Base-by-base conservation (phyloP, 768 basidiomycete genomes). In the Cubamyces sp. region DNA sequence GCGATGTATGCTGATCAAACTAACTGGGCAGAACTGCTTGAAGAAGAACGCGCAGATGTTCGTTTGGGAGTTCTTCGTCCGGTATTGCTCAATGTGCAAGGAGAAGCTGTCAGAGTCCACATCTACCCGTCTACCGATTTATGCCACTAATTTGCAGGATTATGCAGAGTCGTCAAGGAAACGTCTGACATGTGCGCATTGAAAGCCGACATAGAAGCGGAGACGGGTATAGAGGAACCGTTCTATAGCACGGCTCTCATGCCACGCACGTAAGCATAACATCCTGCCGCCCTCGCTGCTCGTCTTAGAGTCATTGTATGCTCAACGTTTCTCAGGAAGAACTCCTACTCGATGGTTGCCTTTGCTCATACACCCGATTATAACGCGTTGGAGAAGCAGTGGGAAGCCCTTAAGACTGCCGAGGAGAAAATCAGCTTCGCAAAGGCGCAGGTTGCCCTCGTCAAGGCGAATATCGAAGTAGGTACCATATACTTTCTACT, bases 41-140 rank as follows among this genome's bases (percentile, higher is more conserved):
- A 53, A 60, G 52, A 15, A 25, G 15, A 53, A 34, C 12, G 25
- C 26, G 21, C 23, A 53, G 25, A 43, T 37, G 19, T 34, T 46
- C 21, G 23, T 42, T 18, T 60, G 59, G 59, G 42, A 46, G 23
- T 14, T 53, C 1, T 45, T 46, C n/a, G 50, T 40, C 8, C 59
- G 52, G 26, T 60, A 60, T 23, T 60, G 59, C 26, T 19, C 12
- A 16, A 16, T 3, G 16, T 60, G 59, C 59, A 50, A 23, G 23
- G 59, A 60, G 3, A 11, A 49, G 39, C 47, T 58, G 57, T 58
- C 25, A 7, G 57, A 7, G 6, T n/a, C 25, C 1, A 5, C 9
- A 18, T 49, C 1, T 16, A 16, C 5, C 34, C 34, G 34, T 9
- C 5, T 9, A 11, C 34, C 5, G 34, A 6, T 1, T 1, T 5